Conservation (phyloP, 2,329 filamentous ascomycete genomes). For the Aspergillus oerlinghausenensis region DNA sequence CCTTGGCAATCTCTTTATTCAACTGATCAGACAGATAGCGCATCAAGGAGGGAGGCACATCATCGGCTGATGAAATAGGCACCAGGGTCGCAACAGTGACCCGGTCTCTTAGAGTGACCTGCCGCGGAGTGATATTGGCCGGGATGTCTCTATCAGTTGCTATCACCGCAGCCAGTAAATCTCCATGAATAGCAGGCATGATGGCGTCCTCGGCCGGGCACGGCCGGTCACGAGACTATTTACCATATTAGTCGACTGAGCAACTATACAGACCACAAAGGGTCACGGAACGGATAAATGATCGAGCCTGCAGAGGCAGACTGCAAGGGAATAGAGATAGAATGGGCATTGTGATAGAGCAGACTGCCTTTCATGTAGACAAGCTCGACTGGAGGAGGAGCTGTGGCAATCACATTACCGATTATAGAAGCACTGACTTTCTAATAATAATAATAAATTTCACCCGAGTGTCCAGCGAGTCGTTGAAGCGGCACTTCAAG, state of each 20-base stretch:
- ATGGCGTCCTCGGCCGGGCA: constrained; percentile 18
- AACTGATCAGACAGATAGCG: constrained; percentile 77
- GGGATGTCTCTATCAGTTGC: constrained; percentile 52
- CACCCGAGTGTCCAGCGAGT: constrained; percentile 16
- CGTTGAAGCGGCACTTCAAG: constrained; percentile 32
- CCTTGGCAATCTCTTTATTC: constrained; percentile 85
- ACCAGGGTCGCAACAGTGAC: constrained; percentile 79
- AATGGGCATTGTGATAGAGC: not conserved
- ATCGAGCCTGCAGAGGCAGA: not conserved
- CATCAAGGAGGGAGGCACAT: constrained; percentile 71
- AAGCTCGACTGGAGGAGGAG: not conserved
- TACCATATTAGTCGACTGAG: constrained; percentile 27
- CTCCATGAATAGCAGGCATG: constrained; percentile 36
- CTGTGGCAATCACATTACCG: not conserved
- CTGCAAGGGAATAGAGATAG: not conserved
- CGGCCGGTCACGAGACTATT: constrained; percentile 33
- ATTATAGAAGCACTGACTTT: constrained; percentile 4
- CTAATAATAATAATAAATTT: constrained; percentile 17
- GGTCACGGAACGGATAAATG: not conserved
- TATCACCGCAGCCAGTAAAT: constrained; percentile 27
- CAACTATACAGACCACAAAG: constrained; percentile 1
- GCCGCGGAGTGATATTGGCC: constrained; percentile 63
- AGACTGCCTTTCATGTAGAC: not conserved
- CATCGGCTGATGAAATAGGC: constrained; percentile 70
- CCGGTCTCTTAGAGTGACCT: constrained; percentile 77